Base-by-base conservation (phyloP, 2,329 filamentous ascomycete genomes). In the Colletotrichum neosansevieriae region DNA sequence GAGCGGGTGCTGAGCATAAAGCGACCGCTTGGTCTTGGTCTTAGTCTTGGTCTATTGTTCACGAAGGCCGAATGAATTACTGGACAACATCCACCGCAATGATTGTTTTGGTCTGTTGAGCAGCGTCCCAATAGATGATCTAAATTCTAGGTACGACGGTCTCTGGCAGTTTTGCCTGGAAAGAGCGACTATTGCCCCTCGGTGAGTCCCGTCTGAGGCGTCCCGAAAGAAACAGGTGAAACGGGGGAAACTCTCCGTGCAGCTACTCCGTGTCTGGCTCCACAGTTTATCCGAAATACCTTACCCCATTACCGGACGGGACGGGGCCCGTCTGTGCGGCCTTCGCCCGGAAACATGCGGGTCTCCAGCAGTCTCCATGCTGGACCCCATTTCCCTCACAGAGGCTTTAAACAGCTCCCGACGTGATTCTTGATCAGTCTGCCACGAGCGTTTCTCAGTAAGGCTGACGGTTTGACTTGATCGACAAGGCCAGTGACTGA, bases 191-290 rank as follows among this genome's bases (percentile, higher is more conserved):
- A 36, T 21, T 50, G n/a, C 45, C 60, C 49, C 61, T 56, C 54
- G 24, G 15, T 19, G 12, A 47, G 54, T n/a, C n/a, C n/a, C n/a
- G n/a, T 45, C 12, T 64, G 45, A 44, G 32, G 47, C 34, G 54
- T 54, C 29, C 53, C 11, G 53, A 45, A 59, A 50, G 21, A 47
- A 54, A 42, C 32, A 59, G 61, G 42, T 66, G 66, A 69, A 69
- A 69, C 61, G 40, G 54, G 34, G 56, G 42, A 58, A 64, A 64
- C 45, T 58, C 32, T 36, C 12, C 29, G n/a, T 34, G 24, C 51
- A 29, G 17, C 45, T 40, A 24, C 29, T 61, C 58, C 58, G 36
- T 17, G 45, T 21, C 10, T 29, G 15, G 34, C 21, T 17, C 49
- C 47, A 53, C 47, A 49, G n/a, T 56, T 54, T 34, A 65, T 65